Evolutionary conservation across 2,329 filamentous ascomycete genomes (phyloP).

Genomic region (Colletotrichum zoysiae): DNA sequence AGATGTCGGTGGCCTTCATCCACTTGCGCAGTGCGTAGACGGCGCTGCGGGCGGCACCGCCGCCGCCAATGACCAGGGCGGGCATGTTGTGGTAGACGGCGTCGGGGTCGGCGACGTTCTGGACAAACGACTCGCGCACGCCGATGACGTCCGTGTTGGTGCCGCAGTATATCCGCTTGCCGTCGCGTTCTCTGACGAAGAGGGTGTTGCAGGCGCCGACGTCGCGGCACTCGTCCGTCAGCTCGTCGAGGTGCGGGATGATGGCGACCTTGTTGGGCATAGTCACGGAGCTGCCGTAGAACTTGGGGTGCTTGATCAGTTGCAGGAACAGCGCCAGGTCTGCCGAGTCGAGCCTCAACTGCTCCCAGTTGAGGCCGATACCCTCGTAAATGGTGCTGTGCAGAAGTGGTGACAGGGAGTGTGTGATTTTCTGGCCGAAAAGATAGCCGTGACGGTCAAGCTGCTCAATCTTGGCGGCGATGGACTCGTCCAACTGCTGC

Average conservation of each 20-base stretch:
- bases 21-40: slow-evolving; percentile 80
- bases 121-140: slow-evolving; percentile 78
- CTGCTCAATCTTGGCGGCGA: slow-evolving; percentile 41
- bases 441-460: slow-evolving; percentile 65
- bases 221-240: slow-evolving; percentile 78
- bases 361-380: slow-evolving; percentile 64
- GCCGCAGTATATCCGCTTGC: slow-evolving; percentile 70
- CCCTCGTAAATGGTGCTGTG: slow-evolving; percentile 67
- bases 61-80: slow-evolving; percentile 81
- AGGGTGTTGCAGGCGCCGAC: slow-evolving; percentile 87
- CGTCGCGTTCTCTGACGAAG: slow-evolving; percentile 68
- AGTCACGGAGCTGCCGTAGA: slow-evolving; percentile 80
- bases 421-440: slow-evolving; percentile 68
- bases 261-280: slow-evolving; percentile 89
- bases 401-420: slow-evolving; percentile 67
- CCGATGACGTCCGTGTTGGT: slow-evolving; percentile 87
- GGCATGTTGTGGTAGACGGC: slow-evolving; percentile 68
- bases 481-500: slow-evolving; percentile 31
- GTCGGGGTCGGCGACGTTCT: slow-evolving; percentile 63
- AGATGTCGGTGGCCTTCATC: slow-evolving; percentile 76
- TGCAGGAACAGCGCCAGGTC: slow-evolving; percentile 63
- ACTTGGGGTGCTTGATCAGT: slow-evolving; percentile 68
- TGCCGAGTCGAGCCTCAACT: slow-evolving; percentile 65
- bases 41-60: slow-evolving; percentile 82
- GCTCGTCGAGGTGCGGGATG: slow-evolving; percentile 77